These are phyloP conservation scores for Yarrowia sp. DNA, from an alignment of 805 yeast genomes.

Conservation along the genomic window DNA sequence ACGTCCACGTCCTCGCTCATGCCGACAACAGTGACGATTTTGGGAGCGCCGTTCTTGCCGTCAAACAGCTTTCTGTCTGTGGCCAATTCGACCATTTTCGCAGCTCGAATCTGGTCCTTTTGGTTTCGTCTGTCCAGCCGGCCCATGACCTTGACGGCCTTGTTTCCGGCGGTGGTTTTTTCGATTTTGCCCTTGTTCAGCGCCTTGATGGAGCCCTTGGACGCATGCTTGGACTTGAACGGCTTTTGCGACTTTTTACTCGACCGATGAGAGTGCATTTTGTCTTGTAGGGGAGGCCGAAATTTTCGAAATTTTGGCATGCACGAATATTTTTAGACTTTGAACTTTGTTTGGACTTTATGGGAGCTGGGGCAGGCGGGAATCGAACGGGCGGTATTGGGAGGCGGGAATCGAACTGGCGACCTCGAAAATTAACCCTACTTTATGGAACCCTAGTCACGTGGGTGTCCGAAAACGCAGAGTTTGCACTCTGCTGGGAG, in stretches of 20 bases:
- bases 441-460: slow-evolving; percentile 4
- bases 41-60: slow-evolving; percentile 75
- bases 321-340: slow-evolving; percentile 16
- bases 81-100: slow-evolving; percentile 61
- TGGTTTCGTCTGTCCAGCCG: slow-evolving; percentile 71
- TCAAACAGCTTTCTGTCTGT: slow-evolving; percentile 69
- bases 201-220: slow-evolving; percentile 82
- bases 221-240: slow-evolving; percentile 86
- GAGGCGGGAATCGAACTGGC: not conserved
- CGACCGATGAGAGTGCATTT: slow-evolving; percentile 61
- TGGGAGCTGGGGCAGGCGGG: too few species aligned
- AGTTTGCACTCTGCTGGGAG: slow-evolving; percentile 1
- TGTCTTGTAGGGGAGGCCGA: not conserved
- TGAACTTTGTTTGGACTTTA: not conserved
- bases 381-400: too few species aligned
- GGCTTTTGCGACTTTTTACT: slow-evolving; percentile 84
- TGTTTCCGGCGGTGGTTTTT: slow-evolving; percentile 41
- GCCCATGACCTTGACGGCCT: slow-evolving; percentile 41
- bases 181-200: slow-evolving; percentile 82
- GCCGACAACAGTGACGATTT: slow-evolving; percentile 76
- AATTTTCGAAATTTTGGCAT: not conserved
- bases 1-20: slow-evolving; percentile 65
- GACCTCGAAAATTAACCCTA: not conserved
- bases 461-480: not conserved
- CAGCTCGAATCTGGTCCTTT: slow-evolving; percentile 70